These are phyloP conservation scores for Dentipellis fragilis DNA, from an alignment of 768 basidiomycete genomes.

Conservation along the genomic window DNA sequence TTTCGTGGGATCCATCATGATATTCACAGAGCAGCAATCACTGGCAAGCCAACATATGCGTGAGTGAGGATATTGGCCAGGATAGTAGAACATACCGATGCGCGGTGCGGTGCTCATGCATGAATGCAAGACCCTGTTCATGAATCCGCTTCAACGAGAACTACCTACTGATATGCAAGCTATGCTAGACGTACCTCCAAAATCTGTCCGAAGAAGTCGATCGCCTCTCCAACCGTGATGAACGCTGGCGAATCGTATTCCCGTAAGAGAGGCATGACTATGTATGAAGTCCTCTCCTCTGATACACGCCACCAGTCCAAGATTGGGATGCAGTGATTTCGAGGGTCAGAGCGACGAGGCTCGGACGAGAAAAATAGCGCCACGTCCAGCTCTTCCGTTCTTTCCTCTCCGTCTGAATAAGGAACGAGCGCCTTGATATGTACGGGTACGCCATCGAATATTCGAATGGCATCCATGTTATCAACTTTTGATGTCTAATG, in stretches of 20 bases:
- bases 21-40: constrained; percentile 5
- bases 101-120: constrained; percentile 10
- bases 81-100: constrained; percentile 8
- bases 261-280: constrained; percentile 26
- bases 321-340: constrained; percentile 18
- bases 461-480: constrained; percentile 8
- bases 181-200: constrained; percentile 22
- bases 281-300: constrained; percentile 10
- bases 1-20: constrained; percentile 8
- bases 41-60: background rate
- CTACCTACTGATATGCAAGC: background rate
- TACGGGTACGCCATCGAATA: constrained; percentile 3
- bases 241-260: constrained; percentile 20
- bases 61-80: no score
- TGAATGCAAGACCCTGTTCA: constrained; percentile 1
- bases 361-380: constrained; percentile 6
- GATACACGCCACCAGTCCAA: constrained; percentile 16
- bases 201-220: constrained; percentile 24
- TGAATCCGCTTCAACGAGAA: background rate
- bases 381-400: constrained; percentile 7
- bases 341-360: constrained; percentile 14
- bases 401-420: constrained; percentile 5
- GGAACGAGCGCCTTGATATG: constrained; percentile 2
- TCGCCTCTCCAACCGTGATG: constrained; percentile 24
- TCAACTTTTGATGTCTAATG: background rate